A percentile compares a stretch with the other conserved stretches of the same genome.
These are phyloP conservation scores for Populus nigra DNA, from an alignment of 345 rosid genomes.

Conservation along the genomic window DNA sequence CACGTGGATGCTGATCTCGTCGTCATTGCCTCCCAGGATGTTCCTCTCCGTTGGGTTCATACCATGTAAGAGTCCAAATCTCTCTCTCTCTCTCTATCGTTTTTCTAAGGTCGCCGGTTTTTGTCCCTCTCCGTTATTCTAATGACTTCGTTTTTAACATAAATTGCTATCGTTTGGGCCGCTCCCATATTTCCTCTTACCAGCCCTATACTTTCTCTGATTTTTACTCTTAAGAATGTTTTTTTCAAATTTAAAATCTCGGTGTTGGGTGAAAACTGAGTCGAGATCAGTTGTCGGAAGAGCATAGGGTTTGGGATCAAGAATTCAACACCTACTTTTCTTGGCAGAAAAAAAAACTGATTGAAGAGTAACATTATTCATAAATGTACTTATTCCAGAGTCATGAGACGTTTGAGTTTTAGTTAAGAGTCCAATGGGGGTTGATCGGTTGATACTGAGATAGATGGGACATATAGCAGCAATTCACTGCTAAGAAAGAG, in stretches of 20 bases:
- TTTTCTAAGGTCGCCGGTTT: background rate
- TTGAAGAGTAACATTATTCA: background rate
- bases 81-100: background rate
- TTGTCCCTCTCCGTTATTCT: background rate
- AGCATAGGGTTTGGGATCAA: background rate
- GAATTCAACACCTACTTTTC: background rate
- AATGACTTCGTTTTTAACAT: background rate
- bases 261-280: background rate
- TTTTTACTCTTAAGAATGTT: background rate
- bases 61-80: constrained; percentile 51
- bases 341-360: background rate
- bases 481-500: background rate
- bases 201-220: background rate
- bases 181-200: background rate
- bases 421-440: background rate
- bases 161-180: background rate
- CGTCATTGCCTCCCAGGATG: constrained; percentile 92
- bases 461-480: background rate
- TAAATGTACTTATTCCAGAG: background rate
- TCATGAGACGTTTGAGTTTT: background rate
- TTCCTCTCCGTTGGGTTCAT: constrained; percentile 77
- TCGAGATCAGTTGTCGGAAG: background rate
- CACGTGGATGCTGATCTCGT: constrained; percentile 87
- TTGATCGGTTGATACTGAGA: background rate
- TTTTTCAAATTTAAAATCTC: background rate